Percentiles rank a stretch among this genome's conserved stretches.
Evolutionary conservation across 148 eudicot genomes (phyloP).

Genomic region (Rhododendron ferrugineum): DNA sequence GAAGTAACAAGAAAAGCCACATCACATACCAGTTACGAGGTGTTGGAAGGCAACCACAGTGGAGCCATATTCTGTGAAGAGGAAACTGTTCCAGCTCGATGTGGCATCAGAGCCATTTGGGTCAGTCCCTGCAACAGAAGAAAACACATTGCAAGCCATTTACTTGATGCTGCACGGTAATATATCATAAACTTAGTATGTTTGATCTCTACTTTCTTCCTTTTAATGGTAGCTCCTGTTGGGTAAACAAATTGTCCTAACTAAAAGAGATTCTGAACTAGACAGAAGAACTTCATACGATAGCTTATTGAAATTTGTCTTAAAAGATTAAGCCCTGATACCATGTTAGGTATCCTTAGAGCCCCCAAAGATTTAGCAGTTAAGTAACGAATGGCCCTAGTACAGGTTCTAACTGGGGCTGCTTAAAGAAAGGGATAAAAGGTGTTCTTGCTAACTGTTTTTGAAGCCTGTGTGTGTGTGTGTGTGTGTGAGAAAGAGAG

Average conservation of each 20-base stretch:
- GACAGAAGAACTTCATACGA: not conserved
- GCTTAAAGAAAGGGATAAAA: not conserved
- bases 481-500: too few relatives aligned
- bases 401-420: not conserved
- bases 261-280: not conserved
- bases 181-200: not conserved
- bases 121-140: slow-evolving; percentile 85
- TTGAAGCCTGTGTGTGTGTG: not conserved
- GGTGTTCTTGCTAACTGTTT: not conserved
- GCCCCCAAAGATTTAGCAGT: not conserved
- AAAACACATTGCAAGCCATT: slow-evolving; percentile 62
- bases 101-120: slow-evolving; percentile 94
- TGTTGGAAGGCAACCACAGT: slow-evolving; percentile 19
- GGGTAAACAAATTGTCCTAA: not conserved
- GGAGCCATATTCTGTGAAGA: slow-evolving; percentile 64
- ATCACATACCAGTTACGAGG: slow-evolving; percentile 15
- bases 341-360: not conserved
- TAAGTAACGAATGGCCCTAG: not conserved
- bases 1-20: slow-evolving; percentile 40
- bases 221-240: not conserved
- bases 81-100: slow-evolving; percentile 54
- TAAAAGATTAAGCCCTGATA: not conserved
- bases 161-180: slow-evolving; percentile 89
- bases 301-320: not conserved
- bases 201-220: not conserved